Conservation (phyloP, 2,329 filamentous ascomycete species). For the Gremmenia infestans region DNA sequence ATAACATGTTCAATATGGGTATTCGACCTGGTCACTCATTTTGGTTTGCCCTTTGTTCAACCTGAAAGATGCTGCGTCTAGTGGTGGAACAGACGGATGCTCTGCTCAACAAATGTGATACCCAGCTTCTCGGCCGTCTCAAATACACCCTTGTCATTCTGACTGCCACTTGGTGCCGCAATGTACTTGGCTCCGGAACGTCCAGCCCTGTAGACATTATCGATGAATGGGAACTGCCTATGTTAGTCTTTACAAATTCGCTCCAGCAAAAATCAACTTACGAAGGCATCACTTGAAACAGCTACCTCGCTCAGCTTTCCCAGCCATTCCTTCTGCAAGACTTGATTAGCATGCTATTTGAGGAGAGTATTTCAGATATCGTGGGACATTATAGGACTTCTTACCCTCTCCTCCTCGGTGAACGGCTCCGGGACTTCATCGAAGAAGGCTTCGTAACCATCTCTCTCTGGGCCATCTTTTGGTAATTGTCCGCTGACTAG, state of each 20-base stretch:
- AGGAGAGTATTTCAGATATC: background rate
- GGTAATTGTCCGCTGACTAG: slow-evolving; percentile 88
- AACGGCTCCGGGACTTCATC: slow-evolving; percentile 83
- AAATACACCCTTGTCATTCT: slow-evolving; percentile 77
- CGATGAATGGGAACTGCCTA: slow-evolving; percentile 89
- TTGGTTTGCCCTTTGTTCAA: background rate
- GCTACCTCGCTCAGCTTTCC: slow-evolving; percentile 75
- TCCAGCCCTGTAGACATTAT: slow-evolving; percentile 91
- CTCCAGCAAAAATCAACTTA: slow-evolving; percentile 44
- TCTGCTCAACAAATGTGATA: slow-evolving; percentile 95
- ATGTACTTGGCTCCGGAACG: slow-evolving; percentile 94
- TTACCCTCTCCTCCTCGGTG: slow-evolving; percentile 67
- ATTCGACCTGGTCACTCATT: background rate
- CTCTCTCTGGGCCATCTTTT: slow-evolving; percentile 74
- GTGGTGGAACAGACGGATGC: slow-evolving; percentile 90
- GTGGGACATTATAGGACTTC: background rate
- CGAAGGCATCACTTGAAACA: slow-evolving; percentile 91
- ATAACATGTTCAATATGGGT: background rate
- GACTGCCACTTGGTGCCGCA: slow-evolving; percentile 84
- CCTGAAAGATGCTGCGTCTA: slow-evolving; percentile 38
- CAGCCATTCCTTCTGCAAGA: slow-evolving; percentile 63
- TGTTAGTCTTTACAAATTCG: slow-evolving; percentile 1
- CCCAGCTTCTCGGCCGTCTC: slow-evolving; percentile 86
- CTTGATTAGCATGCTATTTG: background rate
- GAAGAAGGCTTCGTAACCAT: slow-evolving; percentile 83